Conservation (phyloP, 148 eudicot genomes). For the Chenopodium album region DNA sequence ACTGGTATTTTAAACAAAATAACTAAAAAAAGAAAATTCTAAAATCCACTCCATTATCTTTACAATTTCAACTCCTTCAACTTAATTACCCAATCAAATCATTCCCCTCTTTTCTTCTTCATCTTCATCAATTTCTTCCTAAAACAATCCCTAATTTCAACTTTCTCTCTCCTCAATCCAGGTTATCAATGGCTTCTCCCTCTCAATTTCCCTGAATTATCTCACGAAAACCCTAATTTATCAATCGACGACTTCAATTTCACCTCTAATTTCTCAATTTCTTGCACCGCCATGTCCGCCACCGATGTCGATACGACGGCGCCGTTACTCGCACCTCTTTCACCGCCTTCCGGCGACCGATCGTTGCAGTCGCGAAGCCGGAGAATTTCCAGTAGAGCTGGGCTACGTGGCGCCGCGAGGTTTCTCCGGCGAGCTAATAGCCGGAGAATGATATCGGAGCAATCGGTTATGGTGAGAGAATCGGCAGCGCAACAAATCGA, state of each 20-base stretch:
- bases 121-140: not conserved
- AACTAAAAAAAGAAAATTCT: too few species aligned
- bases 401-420: slow-evolving; percentile 60
- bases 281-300: slow-evolving; percentile 21
- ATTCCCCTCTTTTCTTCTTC: not conserved
- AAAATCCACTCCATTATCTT: not conserved
- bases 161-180: not conserved
- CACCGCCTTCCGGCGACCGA: slow-evolving; percentile 19
- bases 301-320: slow-evolving; percentile 32
- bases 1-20: not conserved
- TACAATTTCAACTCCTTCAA: slow-evolving; percentile 9
- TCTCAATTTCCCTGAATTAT: not conserved
- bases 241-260: not conserved
- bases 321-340: slow-evolving; percentile 42
- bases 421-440: slow-evolving; percentile 59
- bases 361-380: slow-evolving; percentile 31
- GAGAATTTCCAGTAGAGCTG: slow-evolving; percentile 35
- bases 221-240: not conserved
- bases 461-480: slow-evolving; percentile 66
- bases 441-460: slow-evolving; percentile 61
- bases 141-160: not conserved
- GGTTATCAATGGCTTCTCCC: not conserved
- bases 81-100: not conserved
- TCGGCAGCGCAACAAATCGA: slow-evolving; percentile 72
- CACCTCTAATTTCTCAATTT: slow-evolving; percentile 13